These are phyloP conservation scores for Gossypium lobatum DNA, from an alignment of 441 rosid genomes.

Conservation along the genomic window DNA sequence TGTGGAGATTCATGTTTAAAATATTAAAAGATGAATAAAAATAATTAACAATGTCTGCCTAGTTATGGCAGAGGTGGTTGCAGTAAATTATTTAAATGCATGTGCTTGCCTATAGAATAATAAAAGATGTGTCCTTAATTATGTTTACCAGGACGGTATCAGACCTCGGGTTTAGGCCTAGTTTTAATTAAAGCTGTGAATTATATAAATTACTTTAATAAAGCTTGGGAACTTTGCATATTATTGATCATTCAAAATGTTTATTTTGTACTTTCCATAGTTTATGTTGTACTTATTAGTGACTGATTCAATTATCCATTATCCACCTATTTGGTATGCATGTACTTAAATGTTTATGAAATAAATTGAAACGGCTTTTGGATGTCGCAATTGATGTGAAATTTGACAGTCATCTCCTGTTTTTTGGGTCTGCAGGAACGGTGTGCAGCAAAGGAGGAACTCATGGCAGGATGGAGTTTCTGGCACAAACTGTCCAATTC, in stretches of 20 bases:
- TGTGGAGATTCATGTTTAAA: background rate
- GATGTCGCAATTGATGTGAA: background rate
- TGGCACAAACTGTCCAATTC: slow-evolving; percentile 62
- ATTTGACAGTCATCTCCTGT: background rate
- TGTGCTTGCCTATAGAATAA: background rate
- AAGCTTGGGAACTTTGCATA: background rate
- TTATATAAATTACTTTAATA: background rate
- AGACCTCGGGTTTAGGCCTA: background rate
- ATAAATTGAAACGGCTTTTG: background rate
- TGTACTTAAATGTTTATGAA: background rate
- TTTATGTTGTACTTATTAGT: background rate
- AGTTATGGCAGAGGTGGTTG: background rate
- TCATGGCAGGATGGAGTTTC: slow-evolving; percentile 62
- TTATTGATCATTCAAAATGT: background rate
- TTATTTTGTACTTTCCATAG: background rate
- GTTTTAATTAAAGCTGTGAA: background rate
- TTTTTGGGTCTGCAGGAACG: slow-evolving; percentile 36
- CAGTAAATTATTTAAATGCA: background rate
- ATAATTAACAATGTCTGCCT: background rate
- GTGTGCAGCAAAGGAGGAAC: slow-evolving; percentile 55
- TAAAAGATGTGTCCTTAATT: background rate
- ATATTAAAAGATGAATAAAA: background rate
- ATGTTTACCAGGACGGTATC: background rate
- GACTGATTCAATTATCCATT: background rate
- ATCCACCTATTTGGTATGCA: background rate